A percentile compares a stretch with the other conserved stretches of the same genome.
Evolutionary conservation across 2,329 filamentous ascomycete genomes (phyloP).

Genomic region (Ophiosphaerella narmari): DNA sequence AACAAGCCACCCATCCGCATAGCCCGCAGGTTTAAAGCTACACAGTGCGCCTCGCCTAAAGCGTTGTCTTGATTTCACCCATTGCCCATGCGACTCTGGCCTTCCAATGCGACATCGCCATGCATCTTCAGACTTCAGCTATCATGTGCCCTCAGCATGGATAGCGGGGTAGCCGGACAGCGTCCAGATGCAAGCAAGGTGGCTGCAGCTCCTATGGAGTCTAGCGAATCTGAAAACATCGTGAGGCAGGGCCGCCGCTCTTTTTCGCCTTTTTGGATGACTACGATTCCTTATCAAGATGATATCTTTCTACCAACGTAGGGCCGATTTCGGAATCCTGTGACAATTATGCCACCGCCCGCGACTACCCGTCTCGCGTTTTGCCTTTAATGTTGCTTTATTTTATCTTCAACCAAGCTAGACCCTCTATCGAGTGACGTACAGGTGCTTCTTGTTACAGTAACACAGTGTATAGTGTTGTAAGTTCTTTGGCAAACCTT

Average conservation of each 20-base stretch:
- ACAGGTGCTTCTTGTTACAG: neutral
- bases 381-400: neutral
- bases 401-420: neutral
- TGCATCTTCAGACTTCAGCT: constrained; percentile 11
- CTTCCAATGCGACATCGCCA: constrained; percentile 21
- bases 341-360: constrained; percentile 1
- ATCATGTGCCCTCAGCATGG: constrained; percentile 13
- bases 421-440: neutral
- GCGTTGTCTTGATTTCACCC: constrained; percentile 9
- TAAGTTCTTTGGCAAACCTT: constrained; percentile 15
- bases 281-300: constrained; percentile 35
- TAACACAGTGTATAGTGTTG: neutral
- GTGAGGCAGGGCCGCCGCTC: constrained; percentile 18
- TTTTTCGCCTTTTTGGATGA: constrained; percentile 10
- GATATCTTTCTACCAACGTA: constrained; percentile 19
- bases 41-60: constrained; percentile 4
- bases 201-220: neutral
- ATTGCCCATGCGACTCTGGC: constrained; percentile 7
- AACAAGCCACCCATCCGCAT: neutral
- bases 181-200: constrained; percentile 1
- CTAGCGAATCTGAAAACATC: constrained; percentile 13
- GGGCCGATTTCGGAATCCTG: constrained; percentile 38
- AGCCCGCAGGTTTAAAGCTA: constrained; percentile 1
- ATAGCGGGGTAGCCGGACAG: constrained; percentile 25
- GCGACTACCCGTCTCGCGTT: neutral